Base-by-base conservation (phyloP, 352 stramenopile genomes). In the Phytophthora syringae region DNA sequence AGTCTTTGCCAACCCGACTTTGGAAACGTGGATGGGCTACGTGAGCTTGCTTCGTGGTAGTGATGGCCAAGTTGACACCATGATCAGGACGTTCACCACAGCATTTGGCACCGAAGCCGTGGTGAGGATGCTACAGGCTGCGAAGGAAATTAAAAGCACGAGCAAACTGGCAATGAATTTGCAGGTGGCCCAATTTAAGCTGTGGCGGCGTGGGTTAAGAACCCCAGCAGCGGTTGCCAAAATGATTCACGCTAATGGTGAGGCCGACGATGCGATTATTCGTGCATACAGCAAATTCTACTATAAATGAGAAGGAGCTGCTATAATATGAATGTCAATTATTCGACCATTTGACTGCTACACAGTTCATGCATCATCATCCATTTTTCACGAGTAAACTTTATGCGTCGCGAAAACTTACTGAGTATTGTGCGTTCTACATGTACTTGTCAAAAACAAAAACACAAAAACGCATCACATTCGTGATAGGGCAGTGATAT, bases 21-120 rank as follows among this genome's bases (percentile, higher is more conserved):
- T 68, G 3, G 39, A 12, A 0, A 63, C 36, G 2, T 64, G 60
- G 60, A 27, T 68, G 2, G 5, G n/a, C 3, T 68, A 53, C n/a
- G 36, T 42, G 0, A 18, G 25, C 20, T 32, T 28, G 18, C 21
- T 57, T 12, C 3, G 7, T 39, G 16, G n/a, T 21, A 2, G 5
- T 43, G 21, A 7, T 4, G n/a, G 15, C 20, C 37, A 43, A 22
- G 1, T 43, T 10, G n/a, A 12, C 16, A 21, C 37, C 7, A 43
- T 43, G 37, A 15, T 43, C 37, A 43, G 21, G n/a, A 43, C 13
- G 13, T 43, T 43, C 16, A 9, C 13, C 16, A 1, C 10, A 5
- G 6, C n/a, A 10, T 43, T 12, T 15, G 10, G 5, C 1, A 22
- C 16, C 15, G 37, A 43, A 6, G n/a, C 5, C n/a, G 37, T 21